Base-by-base conservation (phyloP, 2,329 filamentous ascomycete species). In the Colletotrichum trifolii region DNA sequence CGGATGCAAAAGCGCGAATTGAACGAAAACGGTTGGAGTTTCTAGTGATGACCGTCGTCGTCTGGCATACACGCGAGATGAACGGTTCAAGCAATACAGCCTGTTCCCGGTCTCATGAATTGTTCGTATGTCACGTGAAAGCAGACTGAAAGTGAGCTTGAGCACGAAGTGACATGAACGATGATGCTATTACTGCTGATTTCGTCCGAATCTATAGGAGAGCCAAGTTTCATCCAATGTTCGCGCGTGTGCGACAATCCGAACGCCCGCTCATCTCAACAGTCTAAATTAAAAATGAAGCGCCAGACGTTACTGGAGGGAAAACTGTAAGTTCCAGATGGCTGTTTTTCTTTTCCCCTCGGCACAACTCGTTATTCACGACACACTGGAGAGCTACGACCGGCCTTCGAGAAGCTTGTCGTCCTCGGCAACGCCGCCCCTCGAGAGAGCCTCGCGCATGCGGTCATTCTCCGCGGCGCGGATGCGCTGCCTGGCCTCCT, bases 401-500 rank as follows among this genome's bases (percentile, higher is more conserved):
- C 56, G 60, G 15, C 74, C 77, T 2, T 82, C 82, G 52, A 84
- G 80, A 67, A 83, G 68, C 0, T 72, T 71, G 35, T 79, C 77
- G 40, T 82, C 80, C 38, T 78, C 75, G 47, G 77, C 79, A 33
- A 74, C 46, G 58, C 79, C 77, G 4, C 81, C 81, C 66, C 80
- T 80, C 12, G 81, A 79, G 58, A 89, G 70, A 3, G 83, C 84
- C 70, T 85, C 81, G 60, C 81, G 77, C 34, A 89, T 78, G 55
- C 84, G 78, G 39, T 90, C 85, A 46, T 87, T 82, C 78, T 91
- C 88, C 13, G 86, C 76, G 36, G 81, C 83, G 58, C 85, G 80
- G 15, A 87, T 85, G 66, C 86, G 84, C 46, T 85, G 82, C 64
- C 91, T 82, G 50, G 89, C 88, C 25, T 79, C 77, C 73, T 92